Conservation (phyloP, 768 basidiomycete species). For the Lactarius hengduanensis region DNA sequence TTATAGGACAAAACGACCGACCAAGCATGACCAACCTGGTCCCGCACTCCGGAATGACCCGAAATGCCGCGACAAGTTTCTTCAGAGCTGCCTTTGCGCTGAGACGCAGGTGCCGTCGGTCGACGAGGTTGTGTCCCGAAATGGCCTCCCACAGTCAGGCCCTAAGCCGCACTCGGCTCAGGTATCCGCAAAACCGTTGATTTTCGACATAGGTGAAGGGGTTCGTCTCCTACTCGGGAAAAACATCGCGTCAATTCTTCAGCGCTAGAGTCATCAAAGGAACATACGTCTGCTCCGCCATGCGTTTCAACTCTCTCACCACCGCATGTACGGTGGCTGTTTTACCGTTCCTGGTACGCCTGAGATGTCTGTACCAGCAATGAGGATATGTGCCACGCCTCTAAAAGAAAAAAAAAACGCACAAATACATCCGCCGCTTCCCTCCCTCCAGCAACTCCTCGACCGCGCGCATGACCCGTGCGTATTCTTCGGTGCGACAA, state of each 20-base stretch:
- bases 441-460: constrained; percentile 88
- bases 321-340: constrained; percentile 97
- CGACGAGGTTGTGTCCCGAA: constrained; percentile 67
- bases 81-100: constrained; percentile 82
- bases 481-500: constrained; percentile 85
- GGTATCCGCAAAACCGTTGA: constrained; percentile 94
- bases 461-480: constrained; percentile 68
- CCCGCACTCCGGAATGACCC: constrained; percentile 59
- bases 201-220: constrained; percentile 96
- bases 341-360: constrained; percentile 98
- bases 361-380: constrained; percentile 70
- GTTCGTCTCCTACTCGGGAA: constrained; percentile 68
- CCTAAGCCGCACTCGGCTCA: constrained; percentile 90
- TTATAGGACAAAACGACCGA: constrained; percentile 39
- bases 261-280: not conserved
- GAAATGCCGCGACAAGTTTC: constrained; percentile 75
- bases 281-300: constrained; percentile 75
- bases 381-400: not conserved
- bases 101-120: constrained; percentile 60
- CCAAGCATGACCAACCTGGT: constrained; percentile 85
- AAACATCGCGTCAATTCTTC: not conserved
- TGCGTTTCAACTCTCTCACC: constrained; percentile 82
- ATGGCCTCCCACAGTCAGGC: constrained; percentile 89
- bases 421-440: constrained; percentile 96
- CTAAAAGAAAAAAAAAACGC: constrained; percentile 35